Base-by-base conservation (phyloP, 2,329 filamentous ascomycete species). In the Fusarium papillatum region DNA sequence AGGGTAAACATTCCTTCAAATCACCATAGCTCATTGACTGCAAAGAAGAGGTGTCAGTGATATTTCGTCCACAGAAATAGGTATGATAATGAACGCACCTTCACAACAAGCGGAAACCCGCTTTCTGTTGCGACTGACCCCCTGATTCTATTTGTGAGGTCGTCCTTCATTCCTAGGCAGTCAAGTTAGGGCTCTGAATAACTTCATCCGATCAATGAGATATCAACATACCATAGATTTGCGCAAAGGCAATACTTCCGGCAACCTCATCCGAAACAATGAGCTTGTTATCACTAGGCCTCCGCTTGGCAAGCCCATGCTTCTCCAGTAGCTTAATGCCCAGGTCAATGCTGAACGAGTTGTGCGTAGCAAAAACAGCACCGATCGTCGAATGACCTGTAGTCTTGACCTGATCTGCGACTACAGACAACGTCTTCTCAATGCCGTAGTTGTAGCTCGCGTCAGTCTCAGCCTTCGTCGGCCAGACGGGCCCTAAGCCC, bases 21-120 rank as follows among this genome's bases (percentile, higher is more conserved):
- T 75, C 72, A 1, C 74, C 72, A 11, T 76, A 76, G n/a, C 69
- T 76, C 72, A 76, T 75, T 2, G 72, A 75, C 72, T 76, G 26
- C 14, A n/a, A 19, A 34, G 13, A 43, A 2, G 16, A 16, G 3
- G 9, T 17, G 9, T 24, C 13, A 26, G 10, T 10, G 17, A 14
- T 6, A 26, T 63, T 11, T 4, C 17, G 7, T 16, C 2, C 41
- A 43, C 41, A 22, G n/a, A 39, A 39, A 41, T 41, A 13, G 43
- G 43, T 24, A 46, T 46, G 6, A 16, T 6, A 46, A 46, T 24
- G n/a, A 46, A 61, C 64, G 68, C 24, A 74, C 73, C 55, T 76
- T 77, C 6, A 77, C 72, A 17, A 76, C 75, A 8, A 76, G 50
- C 1, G 71, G 72, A 19, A 75, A 68, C 7, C 72, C 66, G 9